Evolutionary conservation across 148 eudicot genomes (phyloP).

Genomic region (Camellia japonica): DNA sequence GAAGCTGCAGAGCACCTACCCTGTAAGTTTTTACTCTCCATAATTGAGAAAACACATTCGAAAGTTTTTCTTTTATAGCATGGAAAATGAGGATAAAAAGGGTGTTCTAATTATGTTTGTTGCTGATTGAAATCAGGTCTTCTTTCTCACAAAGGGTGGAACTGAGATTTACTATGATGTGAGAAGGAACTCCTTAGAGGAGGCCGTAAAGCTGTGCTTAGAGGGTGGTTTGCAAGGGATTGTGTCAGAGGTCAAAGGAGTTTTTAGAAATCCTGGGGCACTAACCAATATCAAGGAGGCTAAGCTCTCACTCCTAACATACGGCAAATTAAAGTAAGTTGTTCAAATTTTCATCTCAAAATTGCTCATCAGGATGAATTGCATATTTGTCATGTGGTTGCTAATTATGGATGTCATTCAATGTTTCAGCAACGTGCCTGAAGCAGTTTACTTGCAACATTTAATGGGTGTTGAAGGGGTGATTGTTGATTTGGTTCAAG

Average conservation of each 20-base stretch:
- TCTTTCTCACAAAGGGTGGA: constrained; percentile 84
- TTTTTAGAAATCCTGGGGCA: constrained; percentile 66
- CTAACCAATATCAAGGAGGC: constrained; percentile 69
- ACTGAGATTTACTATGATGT: constrained; percentile 56
- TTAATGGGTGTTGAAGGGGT: constrained; percentile 84
- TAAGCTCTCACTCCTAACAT: constrained; percentile 66
- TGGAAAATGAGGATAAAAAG: background rate
- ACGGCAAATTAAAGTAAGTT: constrained; percentile 75
- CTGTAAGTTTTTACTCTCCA: constrained; percentile 33
- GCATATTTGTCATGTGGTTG: background rate
- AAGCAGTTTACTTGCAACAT: constrained; percentile 81
- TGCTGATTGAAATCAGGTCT: constrained; percentile 35
- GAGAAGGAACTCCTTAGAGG: constrained; percentile 77
- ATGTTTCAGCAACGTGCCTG: constrained; percentile 56
- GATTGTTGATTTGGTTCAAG: constrained; percentile 67
- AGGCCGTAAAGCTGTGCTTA: constrained; percentile 63
- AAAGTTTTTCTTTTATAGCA: background rate
- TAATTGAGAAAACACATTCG: background rate
- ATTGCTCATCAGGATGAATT: background rate
- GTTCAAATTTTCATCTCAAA: background rate
- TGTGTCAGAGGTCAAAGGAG: constrained; percentile 79
- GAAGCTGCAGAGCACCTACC: constrained; percentile 69
- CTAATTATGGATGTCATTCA: background rate
- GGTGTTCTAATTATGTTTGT: background rate
- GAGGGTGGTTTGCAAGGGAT: constrained; percentile 86